Evolutionary conservation across 805 yeast genomes (phyloP), one percentile per base, ranked within the genome.

Genomic region (Pachysolen tannophilus): DNA sequence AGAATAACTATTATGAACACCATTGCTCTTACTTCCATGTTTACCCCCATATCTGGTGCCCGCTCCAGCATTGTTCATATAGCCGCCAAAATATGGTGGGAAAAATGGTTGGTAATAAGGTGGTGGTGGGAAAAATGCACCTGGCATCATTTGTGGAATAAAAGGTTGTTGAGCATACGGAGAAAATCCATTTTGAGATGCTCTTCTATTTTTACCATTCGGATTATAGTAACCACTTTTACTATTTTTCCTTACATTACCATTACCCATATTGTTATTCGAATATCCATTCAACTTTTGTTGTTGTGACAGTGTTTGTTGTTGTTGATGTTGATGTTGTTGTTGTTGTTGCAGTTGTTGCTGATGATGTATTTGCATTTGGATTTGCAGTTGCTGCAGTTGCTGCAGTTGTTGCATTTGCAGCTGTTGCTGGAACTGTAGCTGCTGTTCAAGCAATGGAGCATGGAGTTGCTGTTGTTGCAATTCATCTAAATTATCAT

Each of bases 91-190:
- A 24, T 18, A 34, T n/a, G 33, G 33, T 24, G 16, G 33, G 20
- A 29, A 34, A 9, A 34, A 11, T 7, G 33, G 37, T 21, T 29
- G 33, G 25, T 34, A 34, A 9, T 16, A 17, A 18, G 29, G 24
- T 13, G 8, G 8, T 8, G 37, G 20, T 7, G 20, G 13, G 7
- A 11, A 23, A 23, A 23, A 23, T 14, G 13, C 13, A 23, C 13
- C 13, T 11, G 26, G 26, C 26, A 23, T 11, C 26, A 23, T 23
- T 5, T 24, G 17, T 5, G 33, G 37, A 8, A 32, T 13, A 20
- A 25, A 33, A n/a, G n/a, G n/a, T n/a, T n/a, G n/a, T n/a, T n/a
- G n/a, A n/a, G n/a, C n/a, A n/a, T n/a, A n/a, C n/a, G n/a, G n/a
- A n/a, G n/a, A n/a, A n/a, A n/a, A n/a, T n/a, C n/a, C n/a, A n/a